Base-by-base conservation (phyloP, 169 alveolate genomes). In the Plasmodium knowlesi region DNA sequence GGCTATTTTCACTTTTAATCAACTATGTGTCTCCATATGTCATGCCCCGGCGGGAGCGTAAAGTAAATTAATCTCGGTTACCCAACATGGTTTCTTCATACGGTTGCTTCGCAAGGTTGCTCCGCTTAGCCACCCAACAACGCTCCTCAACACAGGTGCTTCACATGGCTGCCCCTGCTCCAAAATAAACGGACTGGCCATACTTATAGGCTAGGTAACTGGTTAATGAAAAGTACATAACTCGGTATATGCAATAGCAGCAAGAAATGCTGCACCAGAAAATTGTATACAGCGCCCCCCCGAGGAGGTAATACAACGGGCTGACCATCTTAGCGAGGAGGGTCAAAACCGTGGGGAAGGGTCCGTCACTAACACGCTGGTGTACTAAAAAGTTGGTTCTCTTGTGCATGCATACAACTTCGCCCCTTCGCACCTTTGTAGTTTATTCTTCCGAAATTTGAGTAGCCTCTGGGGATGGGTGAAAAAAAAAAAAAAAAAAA, bases 181-280 rank as follows among this genome's bases (percentile, higher is more conserved):
- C 82, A 25, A 88, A 88, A 61, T 76, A 88, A 25, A 67, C 76
- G 8, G 54, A 32, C 34, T 88, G 80, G 41, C 94, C 94, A 88
- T 88, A 88, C 71, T 88, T 88, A 28, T 88, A 41, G 16, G 94
- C 94, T 88, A 88, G 70, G 67, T 88, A 88, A 57, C 43, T 88
- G 28, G 89, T 46, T 88, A 88, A n/a, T 22, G 94, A 88, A 78
- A 78, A 88, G 41, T 88, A 78, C 82, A 76, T 79, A 19, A 88
- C 82, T 61, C 54, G 80, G 72, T 57, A 88, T 9, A 88, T 3
- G 28, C 94, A 88, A 70, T 78, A 88, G 28, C 94, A 88, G 46
- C 89, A 88, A 12, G 94, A 78, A 57, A 88, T 76, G 41, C 94
- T 88, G 32, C 94, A 88, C 94, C 94, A 88, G 70, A 88, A 88